phyloP scores from a whole-genome alignment of 2,329 filamentous ascomycete genomes.

The Cyclaneusma minus region DNA sequence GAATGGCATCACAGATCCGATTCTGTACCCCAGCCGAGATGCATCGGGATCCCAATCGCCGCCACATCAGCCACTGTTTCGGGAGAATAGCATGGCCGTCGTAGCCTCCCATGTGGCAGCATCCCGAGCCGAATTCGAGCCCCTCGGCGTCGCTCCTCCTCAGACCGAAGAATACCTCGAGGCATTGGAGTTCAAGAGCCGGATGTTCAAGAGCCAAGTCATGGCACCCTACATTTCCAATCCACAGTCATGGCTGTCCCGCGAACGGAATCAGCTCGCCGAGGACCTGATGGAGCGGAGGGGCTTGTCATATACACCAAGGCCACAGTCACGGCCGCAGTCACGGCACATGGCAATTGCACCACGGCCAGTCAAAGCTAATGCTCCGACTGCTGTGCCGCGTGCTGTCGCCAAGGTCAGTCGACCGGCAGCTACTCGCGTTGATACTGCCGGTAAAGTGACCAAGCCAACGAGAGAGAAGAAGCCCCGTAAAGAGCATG shows the following conservation, averaged over 20 bases:
- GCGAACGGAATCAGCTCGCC: constrained; percentile 14
- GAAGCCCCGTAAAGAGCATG: constrained; percentile 16
- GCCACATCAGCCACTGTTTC: constrained; percentile 5
- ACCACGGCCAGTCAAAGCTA: constrained; percentile 6
- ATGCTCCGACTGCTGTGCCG: constrained; percentile 1
- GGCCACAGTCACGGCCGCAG: neutral
- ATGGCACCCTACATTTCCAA: constrained; percentile 19
- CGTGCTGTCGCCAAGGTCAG: neutral
- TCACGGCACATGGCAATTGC: no score
- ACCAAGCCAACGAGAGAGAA: constrained; percentile 4
- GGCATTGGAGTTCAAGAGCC: constrained; percentile 34
- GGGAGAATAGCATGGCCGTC: constrained; percentile 22
- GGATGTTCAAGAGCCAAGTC: constrained; percentile 34
- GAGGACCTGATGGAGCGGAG: constrained; percentile 11
- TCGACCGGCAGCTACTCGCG: no score
- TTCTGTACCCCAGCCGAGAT: constrained; percentile 38
- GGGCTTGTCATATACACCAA: constrained; percentile 1
- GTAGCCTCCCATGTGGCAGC: constrained; percentile 18
- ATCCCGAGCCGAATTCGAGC: constrained; percentile 31
- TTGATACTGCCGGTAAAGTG: no score
- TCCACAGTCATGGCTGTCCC: constrained; percentile 11
- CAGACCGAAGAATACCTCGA: constrained; percentile 36
- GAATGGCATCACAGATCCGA: constrained; percentile 32
- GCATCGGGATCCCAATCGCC: constrained; percentile 25
- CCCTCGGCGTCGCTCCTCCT: constrained; percentile 29